Percentiles rank a stretch among this genome's conserved stretches.
These are phyloP conservation scores for Gracilaria vermiculophylla DNA, from an alignment of 23 red algal genomes.

Conservation along the genomic window DNA sequence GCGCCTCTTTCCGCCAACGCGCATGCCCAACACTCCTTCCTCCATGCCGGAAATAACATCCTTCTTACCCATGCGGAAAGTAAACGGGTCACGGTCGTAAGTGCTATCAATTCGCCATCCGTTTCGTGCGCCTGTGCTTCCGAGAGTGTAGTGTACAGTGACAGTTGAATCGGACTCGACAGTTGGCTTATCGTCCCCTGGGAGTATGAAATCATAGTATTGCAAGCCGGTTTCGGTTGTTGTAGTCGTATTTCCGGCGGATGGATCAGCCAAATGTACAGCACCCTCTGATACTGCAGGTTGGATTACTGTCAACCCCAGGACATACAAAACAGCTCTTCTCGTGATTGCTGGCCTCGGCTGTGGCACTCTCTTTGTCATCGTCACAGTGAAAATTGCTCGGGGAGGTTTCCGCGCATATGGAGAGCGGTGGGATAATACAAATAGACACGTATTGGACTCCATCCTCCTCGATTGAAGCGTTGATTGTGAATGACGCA, in stretches of 20 bases:
- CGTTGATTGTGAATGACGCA: too few relatives aligned
- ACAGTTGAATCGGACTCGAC: slow-evolving; percentile 3
- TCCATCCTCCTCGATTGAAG: background rate
- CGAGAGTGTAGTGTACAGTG: slow-evolving; percentile 53
- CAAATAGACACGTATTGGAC: background rate
- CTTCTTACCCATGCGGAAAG: slow-evolving; percentile 43
- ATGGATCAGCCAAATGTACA: slow-evolving; percentile 47
- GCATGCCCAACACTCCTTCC: slow-evolving; percentile 76
- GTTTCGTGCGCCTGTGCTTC: slow-evolving; percentile 61
- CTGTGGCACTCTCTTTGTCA: background rate
- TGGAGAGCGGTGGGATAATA: background rate
- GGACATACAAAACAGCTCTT: background rate
- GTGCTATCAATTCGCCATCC: slow-evolving; percentile 73
- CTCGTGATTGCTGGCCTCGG: background rate
- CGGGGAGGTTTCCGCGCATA: background rate
- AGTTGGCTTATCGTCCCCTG: background rate
- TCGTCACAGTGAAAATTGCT: background rate
- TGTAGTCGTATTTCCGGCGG: background rate
- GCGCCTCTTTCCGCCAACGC: slow-evolving; percentile 67
- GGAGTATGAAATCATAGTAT: slow-evolving; percentile 61
- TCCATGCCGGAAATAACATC: slow-evolving; percentile 73
- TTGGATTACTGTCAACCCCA: background rate
- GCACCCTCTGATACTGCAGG: background rate
- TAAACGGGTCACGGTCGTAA: slow-evolving; percentile 50
- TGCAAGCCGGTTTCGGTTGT: slow-evolving; percentile 28